Evolutionary conservation across 176 grass and related monocot species (phyloP).

Genomic region (Aegilops longissima): DNA sequence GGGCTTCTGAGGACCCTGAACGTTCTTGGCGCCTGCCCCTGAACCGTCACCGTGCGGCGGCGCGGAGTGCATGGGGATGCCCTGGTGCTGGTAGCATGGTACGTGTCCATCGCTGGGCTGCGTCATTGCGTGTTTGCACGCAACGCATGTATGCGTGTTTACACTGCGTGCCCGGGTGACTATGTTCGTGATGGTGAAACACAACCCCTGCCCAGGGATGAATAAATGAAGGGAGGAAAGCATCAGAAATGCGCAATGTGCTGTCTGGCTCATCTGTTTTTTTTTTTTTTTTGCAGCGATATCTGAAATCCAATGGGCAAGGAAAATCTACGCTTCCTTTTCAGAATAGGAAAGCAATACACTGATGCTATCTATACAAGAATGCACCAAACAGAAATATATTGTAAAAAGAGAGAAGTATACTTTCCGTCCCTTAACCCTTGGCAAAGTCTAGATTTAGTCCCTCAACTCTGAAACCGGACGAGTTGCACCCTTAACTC

Average conservation of each 20-base stretch:
- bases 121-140: too few relatives aligned
- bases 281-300: not conserved
- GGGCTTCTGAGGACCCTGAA: slow-evolving; percentile 44
- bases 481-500: too few relatives aligned
- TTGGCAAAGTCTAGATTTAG: too few relatives aligned
- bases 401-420: too few relatives aligned
- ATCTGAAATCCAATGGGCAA: not conserved
- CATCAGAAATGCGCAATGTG: not conserved
- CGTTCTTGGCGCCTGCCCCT: not conserved
- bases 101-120: not conserved
- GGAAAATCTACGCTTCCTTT: too few relatives aligned
- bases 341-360: not conserved
- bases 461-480: too few relatives aligned
- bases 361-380: not conserved
- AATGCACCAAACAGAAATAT: not conserved
- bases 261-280: not conserved
- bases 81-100: not conserved
- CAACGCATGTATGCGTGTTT: not conserved
- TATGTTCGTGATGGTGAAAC: not conserved
- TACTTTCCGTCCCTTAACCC: too few relatives aligned
- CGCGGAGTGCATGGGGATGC: not conserved
- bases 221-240: slow-evolving; percentile 7
- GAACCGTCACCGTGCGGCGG: not conserved
- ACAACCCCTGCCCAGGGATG: slow-evolving; percentile 9
- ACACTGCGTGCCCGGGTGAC: not conserved